These are phyloP conservation scores for Aspergillus biplanus DNA, from an alignment of 495 filamentous ascomycete species.

Conservation along the genomic window DNA sequence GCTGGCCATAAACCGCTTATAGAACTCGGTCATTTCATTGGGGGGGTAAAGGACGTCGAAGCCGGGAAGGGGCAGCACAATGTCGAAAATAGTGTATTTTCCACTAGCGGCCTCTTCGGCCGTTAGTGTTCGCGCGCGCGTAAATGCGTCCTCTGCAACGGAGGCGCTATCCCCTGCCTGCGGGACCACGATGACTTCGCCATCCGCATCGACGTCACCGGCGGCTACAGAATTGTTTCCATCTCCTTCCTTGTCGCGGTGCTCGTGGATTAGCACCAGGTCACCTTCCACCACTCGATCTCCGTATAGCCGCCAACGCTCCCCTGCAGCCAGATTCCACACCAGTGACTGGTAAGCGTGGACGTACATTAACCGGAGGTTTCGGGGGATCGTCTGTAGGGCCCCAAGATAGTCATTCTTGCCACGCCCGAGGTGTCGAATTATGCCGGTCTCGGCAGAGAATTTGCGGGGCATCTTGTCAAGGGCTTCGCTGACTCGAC, in stretches of 20 bases:
- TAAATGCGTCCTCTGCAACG: constrained; percentile 62
- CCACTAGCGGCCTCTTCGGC: constrained; percentile 78
- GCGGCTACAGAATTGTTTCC: constrained; percentile 21
- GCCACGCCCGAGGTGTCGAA: constrained; percentile 65
- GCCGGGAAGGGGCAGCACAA: constrained; percentile 93
- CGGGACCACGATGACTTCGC: constrained; percentile 67
- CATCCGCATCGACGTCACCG: constrained; percentile 63
- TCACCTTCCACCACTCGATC: constrained; percentile 79
- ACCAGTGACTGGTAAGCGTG: constrained; percentile 95
- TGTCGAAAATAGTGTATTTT: constrained; percentile 79
- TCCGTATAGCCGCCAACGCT: constrained; percentile 76
- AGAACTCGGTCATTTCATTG: constrained; percentile 81
- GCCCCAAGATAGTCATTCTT: constrained; percentile 75
- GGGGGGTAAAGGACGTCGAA: constrained; percentile 85
- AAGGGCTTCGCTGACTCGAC: constrained; percentile 59
- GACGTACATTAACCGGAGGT: constrained; percentile 88
- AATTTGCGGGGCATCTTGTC: constrained; percentile 77
- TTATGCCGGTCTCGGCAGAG: constrained; percentile 74
- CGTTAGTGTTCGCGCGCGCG: constrained; percentile 74
- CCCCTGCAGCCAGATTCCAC: constrained; percentile 83
- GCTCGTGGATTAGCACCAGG: constrained; percentile 70
- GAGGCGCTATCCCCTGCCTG: constrained; percentile 58
- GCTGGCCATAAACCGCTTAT: constrained; percentile 79
- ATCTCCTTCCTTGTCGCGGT: constrained; percentile 45
- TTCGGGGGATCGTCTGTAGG: constrained; percentile 72